Evolutionary conservation across 208 protist genomes (phyloP).

Genomic region (Trypanosoma boissoni): DNA sequence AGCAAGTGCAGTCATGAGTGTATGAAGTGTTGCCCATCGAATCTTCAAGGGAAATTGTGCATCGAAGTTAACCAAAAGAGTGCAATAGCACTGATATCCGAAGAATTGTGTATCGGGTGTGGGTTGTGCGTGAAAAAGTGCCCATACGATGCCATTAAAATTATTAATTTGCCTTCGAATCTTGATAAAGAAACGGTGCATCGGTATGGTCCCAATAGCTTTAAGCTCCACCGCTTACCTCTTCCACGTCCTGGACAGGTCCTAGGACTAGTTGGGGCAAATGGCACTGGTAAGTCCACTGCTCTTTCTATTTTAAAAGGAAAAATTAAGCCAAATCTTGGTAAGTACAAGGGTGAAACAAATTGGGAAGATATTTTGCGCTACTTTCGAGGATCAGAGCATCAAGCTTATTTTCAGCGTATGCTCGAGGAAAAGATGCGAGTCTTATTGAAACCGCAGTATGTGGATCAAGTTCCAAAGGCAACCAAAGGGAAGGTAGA

Average conservation of each 20-base stretch:
- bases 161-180: slow-evolving; percentile 99
- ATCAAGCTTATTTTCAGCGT: slow-evolving; percentile 99
- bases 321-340: slow-evolving; percentile 99
- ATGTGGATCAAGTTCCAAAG: slow-evolving; percentile 99
- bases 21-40: slow-evolving; percentile 98
- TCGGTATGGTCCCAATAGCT: slow-evolving; percentile 99
- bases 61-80: slow-evolving; percentile 97
- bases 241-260: slow-evolving; percentile 98
- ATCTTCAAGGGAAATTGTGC: slow-evolving; percentile 98
- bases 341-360: slow-evolving; percentile 93
- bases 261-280: slow-evolving; percentile 99
- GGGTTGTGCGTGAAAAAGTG: slow-evolving; percentile 99
- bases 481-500: slow-evolving; percentile 94
- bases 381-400: slow-evolving; percentile 99
- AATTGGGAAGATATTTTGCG: slow-evolving; percentile 98
- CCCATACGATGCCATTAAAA: slow-evolving; percentile 99
- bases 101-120: slow-evolving; percentile 99
- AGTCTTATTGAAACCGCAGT: slow-evolving; percentile 99
- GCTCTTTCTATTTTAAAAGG: slow-evolving; percentile 98
- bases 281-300: slow-evolving; percentile 99
- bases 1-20: slow-evolving; percentile 99
- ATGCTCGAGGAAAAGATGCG: slow-evolving; percentile 98
- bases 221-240: slow-evolving; percentile 99
- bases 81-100: slow-evolving; percentile 97
- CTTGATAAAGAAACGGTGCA: slow-evolving; percentile 98